Evolutionary conservation across 2,329 filamentous ascomycete genomes (phyloP), one percentile per base, ranked within the genome.

Genomic region (Aspergillus sp.): DNA sequence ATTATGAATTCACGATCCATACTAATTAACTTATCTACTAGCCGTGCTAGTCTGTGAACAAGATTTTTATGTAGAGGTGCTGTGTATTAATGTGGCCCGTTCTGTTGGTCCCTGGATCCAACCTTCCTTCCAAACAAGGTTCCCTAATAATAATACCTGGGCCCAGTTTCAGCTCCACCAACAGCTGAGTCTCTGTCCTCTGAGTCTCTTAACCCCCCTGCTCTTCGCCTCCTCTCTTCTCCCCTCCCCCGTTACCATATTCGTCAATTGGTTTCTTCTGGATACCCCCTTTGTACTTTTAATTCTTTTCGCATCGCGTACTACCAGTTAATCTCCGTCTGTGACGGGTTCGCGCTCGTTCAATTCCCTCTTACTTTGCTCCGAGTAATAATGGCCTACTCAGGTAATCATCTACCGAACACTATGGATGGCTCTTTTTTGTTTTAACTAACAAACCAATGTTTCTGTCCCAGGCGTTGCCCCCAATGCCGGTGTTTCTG

Each of bases 401-500:
- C 56, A 53, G 50, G 56, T 57, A 57, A 17, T 52, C 40, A 21
- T 8, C 4, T 15, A 14, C 37, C 27, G 27, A 31, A 31, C 27
- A 31, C 39, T 46, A 15, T 21, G 19, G 9, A 41, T 15, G 14
- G 33, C 21, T 21, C 15, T 15, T 35, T 48, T 23, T 25, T 12
- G 11, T 19, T 12, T 45, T 37, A 25, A 37, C 53, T 50, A 19
- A 48, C 46, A 48, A 46, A 19, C 17, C 23, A 41, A 41, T 55
- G 3, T 31, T 21, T 41, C 12, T 33, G 21, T 23, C 40, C 43
- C 58, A 68, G 68, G 57, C 55, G 57, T 58, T 25, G 33, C 57
- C 35, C 55, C 59, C 41, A 67, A 70, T 67, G 68, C 64, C 55
- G 60, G 64, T 33, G 14, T 55, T n/a, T 53, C 59, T 54, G 52